Evolutionary conservation across 2,329 filamentous ascomycete genomes (phyloP).

Genomic region (Thelonectria blattea): DNA sequence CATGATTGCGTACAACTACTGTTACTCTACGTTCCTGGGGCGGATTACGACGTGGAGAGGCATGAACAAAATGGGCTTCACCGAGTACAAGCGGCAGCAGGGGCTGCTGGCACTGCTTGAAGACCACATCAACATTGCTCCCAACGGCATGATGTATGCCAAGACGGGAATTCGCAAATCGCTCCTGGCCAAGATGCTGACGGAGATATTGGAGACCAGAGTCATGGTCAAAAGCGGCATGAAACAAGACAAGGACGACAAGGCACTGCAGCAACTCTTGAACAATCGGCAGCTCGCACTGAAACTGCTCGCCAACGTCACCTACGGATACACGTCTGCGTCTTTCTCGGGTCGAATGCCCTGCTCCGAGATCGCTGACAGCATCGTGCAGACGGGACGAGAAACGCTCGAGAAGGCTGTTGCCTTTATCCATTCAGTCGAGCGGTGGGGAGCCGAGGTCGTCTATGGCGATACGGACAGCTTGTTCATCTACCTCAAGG

Average conservation of each 20-base stretch:
- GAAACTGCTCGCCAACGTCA: slow-evolving; percentile 98
- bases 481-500: slow-evolving; percentile 87
- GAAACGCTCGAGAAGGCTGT: slow-evolving; percentile 96
- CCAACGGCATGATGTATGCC: slow-evolving; percentile 96
- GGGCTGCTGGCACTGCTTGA: slow-evolving; percentile 78
- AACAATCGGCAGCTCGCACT: slow-evolving; percentile 94
- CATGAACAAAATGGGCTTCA: slow-evolving; percentile 92
- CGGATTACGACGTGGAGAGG: slow-evolving; percentile 88
- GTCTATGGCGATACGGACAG: slow-evolving; percentile 99
- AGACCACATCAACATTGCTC: slow-evolving; percentile 88
- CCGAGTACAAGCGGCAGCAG: slow-evolving; percentile 79
- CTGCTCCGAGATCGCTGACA: slow-evolving; percentile 96
- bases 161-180: slow-evolving; percentile 87
- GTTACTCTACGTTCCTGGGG: slow-evolving; percentile 95
- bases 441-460: slow-evolving; percentile 91
- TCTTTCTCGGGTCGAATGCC: slow-evolving; percentile 98
- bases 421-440: slow-evolving; percentile 85
- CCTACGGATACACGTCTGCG: slow-evolving; percentile 96
- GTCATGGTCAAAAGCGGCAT: slow-evolving; percentile 98
- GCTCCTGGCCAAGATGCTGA: slow-evolving; percentile 92
- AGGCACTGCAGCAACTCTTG: slow-evolving; percentile 79
- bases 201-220: slow-evolving; percentile 92
- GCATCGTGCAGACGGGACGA: slow-evolving; percentile 93
- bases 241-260: slow-evolving; percentile 92
- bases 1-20: slow-evolving; percentile 99